Conservation (phyloP, 2,329 filamentous ascomycete genomes). For the Cladobotryum mycophilum region DNA sequence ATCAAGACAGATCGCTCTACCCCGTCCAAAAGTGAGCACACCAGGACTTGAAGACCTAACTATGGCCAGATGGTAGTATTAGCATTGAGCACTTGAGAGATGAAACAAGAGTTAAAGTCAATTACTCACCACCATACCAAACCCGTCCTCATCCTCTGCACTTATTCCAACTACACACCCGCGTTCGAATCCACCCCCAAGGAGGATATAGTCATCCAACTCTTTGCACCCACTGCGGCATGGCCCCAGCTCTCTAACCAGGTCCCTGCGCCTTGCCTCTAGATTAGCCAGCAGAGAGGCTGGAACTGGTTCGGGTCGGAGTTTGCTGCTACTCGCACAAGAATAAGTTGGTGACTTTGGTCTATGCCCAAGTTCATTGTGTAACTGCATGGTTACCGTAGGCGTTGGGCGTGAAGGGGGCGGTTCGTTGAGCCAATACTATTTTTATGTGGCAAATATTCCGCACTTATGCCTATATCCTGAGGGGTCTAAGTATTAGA, state of each 20-base stretch:
- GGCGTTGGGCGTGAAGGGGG: not conserved
- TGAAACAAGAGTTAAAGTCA: not conserved
- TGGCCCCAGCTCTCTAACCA: conserved; percentile 22
- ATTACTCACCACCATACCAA: conserved; percentile 40
- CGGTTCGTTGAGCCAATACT: too few species aligned
- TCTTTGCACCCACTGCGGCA: conserved; percentile 40
- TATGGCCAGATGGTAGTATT: conserved; percentile 12
- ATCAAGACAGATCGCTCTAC: conserved; percentile 31
- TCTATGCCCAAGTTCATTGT: not conserved
- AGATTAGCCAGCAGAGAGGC: conserved; percentile 35
- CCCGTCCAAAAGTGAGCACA: conserved; percentile 30
- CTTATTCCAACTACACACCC: conserved; percentile 50
- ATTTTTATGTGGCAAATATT: too few species aligned
- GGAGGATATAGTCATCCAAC: conserved; percentile 42
- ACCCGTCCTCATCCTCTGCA: conserved; percentile 41
- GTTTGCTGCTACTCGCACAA: conserved; percentile 29
- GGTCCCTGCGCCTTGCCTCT: conserved; percentile 32
- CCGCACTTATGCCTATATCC: too few species aligned
- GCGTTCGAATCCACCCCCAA: conserved; percentile 43
- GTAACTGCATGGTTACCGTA: not conserved
- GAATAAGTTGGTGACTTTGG: not conserved
- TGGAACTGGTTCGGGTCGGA: conserved; percentile 37
- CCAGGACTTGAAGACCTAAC: conserved; percentile 45
- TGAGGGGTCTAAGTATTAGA: too few species aligned
- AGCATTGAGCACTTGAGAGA: not conserved